Conservation (phyloP, 306 rosid species). For the Cucumis sativus region DNA sequence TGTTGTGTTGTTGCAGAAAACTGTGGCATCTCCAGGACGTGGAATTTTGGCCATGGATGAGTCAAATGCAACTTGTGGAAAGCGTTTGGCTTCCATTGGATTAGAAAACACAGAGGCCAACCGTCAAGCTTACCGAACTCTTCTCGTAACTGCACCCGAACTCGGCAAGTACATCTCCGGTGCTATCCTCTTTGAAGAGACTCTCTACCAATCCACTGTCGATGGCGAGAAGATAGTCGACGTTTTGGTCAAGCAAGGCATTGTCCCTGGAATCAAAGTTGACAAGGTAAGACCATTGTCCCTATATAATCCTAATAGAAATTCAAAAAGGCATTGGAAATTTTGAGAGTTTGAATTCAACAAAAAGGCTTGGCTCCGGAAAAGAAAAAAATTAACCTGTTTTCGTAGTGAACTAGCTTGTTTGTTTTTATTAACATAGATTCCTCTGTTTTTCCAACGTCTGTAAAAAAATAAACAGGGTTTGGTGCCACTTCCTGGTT, state of each 20-base stretch:
- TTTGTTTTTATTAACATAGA: neutral
- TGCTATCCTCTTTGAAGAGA: constrained; percentile 87
- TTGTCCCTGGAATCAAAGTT: constrained; percentile 81
- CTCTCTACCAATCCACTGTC: constrained; percentile 79
- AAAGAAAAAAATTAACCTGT: too few species aligned
- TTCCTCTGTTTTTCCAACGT: neutral
- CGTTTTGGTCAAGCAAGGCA: constrained; percentile 47
- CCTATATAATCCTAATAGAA: too few species aligned
- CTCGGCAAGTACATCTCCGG: constrained; percentile 81
- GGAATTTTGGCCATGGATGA: constrained; percentile 97
- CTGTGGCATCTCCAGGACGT: constrained; percentile 76
- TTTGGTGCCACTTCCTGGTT: constrained; percentile 67
- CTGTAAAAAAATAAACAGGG: constrained; percentile 37
- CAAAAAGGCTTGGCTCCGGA: too few species aligned
- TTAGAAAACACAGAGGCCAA: constrained; percentile 83
- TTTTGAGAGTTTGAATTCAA: too few species aligned
- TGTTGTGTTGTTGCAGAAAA: constrained; percentile 32
- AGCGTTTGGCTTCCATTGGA: constrained; percentile 90
- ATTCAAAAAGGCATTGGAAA: too few species aligned
- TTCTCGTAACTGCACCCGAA: constrained; percentile 54
- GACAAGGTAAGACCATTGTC: constrained; percentile 44
- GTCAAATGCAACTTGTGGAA: constrained; percentile 85
- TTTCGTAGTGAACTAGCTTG: neutral
- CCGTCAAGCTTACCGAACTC: constrained; percentile 88
- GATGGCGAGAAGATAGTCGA: constrained; percentile 82